phyloP scores from a whole-genome alignment of 768 basidiomycete genomes.

The Pluteus cervinus region DNA sequence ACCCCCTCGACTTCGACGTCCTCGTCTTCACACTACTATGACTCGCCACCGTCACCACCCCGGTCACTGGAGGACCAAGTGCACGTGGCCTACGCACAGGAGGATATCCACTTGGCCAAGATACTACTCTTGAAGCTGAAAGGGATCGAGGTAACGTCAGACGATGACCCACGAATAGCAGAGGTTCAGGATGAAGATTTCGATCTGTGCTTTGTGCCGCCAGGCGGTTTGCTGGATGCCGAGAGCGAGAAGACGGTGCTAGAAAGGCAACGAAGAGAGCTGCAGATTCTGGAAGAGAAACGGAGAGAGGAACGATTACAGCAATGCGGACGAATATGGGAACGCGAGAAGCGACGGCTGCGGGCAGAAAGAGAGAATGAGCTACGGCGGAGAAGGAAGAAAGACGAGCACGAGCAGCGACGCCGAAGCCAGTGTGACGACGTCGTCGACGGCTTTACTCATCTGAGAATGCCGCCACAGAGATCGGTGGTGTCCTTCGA shows the following conservation, averaged over 20 bases:
- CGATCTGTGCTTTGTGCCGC: slow-evolving; percentile 40
- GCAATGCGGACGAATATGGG: slow-evolving; percentile 44
- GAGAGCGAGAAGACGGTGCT: slow-evolving; percentile 34
- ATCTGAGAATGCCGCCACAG: slow-evolving; percentile 1
- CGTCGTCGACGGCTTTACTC: neutral
- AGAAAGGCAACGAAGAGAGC: slow-evolving; percentile 31
- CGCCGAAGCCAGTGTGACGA: slow-evolving; percentile 24
- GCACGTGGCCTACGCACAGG: slow-evolving; percentile 60
- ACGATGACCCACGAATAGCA: slow-evolving; percentile 59
- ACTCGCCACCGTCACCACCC: slow-evolving; percentile 35
- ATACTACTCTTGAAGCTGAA: slow-evolving; percentile 56
- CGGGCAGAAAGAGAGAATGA: slow-evolving; percentile 31
- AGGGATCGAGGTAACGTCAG: slow-evolving; percentile 53
- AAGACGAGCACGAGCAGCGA: slow-evolving; percentile 8
- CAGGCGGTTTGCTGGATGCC: slow-evolving; percentile 32
- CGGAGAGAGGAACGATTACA: slow-evolving; percentile 34
- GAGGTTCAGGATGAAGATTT: slow-evolving; percentile 50
- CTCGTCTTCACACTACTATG: slow-evolving; percentile 36
- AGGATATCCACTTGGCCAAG: slow-evolving; percentile 63
- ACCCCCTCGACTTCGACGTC: slow-evolving; percentile 22
- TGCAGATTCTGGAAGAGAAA: slow-evolving; percentile 27
- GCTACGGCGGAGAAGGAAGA: slow-evolving; percentile 13
- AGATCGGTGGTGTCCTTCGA: slow-evolving; percentile 16
- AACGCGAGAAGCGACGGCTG: slow-evolving; percentile 37
- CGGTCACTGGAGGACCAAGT: slow-evolving; percentile 58